Conservation (phyloP, 208 protist genomes). For the Acanthamoeba castellanii region DNA sequence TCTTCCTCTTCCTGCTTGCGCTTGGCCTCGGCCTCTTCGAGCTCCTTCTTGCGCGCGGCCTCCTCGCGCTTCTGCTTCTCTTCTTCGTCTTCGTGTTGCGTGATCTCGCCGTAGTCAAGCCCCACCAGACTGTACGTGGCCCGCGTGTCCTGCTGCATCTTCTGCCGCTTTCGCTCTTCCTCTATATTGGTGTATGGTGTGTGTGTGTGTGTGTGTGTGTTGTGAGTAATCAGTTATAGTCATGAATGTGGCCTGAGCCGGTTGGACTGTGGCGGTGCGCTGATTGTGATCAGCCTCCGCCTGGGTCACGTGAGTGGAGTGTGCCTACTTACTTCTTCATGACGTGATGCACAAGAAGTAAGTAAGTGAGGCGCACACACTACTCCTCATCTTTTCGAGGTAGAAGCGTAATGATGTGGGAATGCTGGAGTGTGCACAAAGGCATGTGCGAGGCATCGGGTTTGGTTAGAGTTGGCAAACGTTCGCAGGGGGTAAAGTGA, state of each 20-base stretch:
- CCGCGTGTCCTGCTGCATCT: conserved; percentile 48
- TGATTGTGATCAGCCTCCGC: too few relatives aligned
- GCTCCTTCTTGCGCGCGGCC: not conserved
- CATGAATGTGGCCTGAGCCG: too few relatives aligned
- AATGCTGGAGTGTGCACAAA: not conserved
- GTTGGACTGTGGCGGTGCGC: too few relatives aligned
- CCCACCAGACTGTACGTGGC: not conserved
- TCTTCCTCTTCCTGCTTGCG: not conserved
- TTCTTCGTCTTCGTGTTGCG: not conserved
- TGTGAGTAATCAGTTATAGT: too few relatives aligned
- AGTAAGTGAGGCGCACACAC: not conserved
- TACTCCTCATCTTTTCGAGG: not conserved
- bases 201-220: not conserved
- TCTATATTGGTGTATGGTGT: not conserved
- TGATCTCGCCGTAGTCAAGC: conserved; percentile 39
- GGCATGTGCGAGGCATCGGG: not conserved
- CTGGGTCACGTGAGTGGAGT: too few relatives aligned
- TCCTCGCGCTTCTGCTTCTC: not conserved
- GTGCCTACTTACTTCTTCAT: not conserved
- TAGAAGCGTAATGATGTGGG: not conserved
- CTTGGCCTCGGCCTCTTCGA: conserved; percentile 27
- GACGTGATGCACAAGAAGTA: not conserved
- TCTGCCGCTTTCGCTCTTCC: conserved; percentile 64
- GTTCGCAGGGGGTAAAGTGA: not conserved
- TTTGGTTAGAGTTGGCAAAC: not conserved